phyloP scores from a whole-genome alignment of 2,329 filamentous ascomycete species.

The Penicillium brasilianum region DNA sequence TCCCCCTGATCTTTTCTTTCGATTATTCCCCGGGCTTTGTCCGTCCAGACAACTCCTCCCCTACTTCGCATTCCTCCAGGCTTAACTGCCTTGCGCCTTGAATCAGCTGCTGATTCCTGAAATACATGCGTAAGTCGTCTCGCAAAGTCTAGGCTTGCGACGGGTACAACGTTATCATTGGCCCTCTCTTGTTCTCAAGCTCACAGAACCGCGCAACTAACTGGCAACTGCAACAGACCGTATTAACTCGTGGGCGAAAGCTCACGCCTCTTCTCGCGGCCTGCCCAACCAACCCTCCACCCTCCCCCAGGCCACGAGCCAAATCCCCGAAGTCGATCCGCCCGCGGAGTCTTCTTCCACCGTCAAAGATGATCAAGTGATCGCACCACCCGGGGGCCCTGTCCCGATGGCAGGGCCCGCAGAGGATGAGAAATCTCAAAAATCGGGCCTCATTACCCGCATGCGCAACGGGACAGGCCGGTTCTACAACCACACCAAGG shows the following conservation, averaged over 20 bases:
- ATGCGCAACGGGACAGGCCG: conserved; percentile 40
- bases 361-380: conserved; percentile 39
- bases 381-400: conserved; percentile 24
- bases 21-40: conserved; percentile 6
- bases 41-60: conserved; percentile 6
- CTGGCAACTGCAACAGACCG: conserved; percentile 34
- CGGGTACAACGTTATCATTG: background rate
- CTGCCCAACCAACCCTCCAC: conserved; percentile 9
- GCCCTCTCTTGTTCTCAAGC: too few relatives aligned
- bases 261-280: conserved; percentile 40
- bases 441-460: conserved; percentile 33
- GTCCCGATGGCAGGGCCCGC: conserved; percentile 23
- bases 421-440: conserved; percentile 25
- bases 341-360: conserved; percentile 14
- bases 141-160: background rate
- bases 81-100: conserved; percentile 24
- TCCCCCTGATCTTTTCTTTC: conserved; percentile 12
- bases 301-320: conserved; percentile 11
- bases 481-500: conserved; percentile 42
- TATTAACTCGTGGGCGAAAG: conserved; percentile 49
- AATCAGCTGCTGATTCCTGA: conserved; percentile 33
- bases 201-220: conserved; percentile 18
- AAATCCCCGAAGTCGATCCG: conserved; percentile 10
- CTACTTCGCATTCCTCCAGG: conserved; percentile 15
- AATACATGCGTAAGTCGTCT: conserved; percentile 44